phyloP scores from a whole-genome alignment of 306 rosid species.

The Malus sylvestris region DNA sequence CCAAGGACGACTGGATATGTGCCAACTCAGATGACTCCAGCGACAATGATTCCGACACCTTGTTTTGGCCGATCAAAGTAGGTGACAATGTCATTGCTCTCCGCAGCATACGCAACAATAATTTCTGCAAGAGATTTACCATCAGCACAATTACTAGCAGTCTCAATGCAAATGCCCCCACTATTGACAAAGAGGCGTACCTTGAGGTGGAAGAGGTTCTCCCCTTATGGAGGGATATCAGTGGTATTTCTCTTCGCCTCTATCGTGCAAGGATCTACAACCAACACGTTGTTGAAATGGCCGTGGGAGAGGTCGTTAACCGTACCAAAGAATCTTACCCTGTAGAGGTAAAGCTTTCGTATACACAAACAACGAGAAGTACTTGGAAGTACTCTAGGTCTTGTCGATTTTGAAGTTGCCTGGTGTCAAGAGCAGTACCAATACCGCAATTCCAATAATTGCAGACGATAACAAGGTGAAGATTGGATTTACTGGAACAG shows the following conservation, averaged over 20 bases:
- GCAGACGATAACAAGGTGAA: not conserved
- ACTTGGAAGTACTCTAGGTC: not conserved
- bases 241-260: not conserved
- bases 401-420: not conserved
- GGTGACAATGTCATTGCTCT: not conserved
- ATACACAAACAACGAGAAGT: not conserved
- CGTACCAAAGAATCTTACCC: not conserved
- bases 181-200: not conserved
- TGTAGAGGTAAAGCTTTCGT: not conserved
- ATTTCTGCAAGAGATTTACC: not conserved
- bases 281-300: not conserved
- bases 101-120: not conserved
- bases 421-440: not conserved
- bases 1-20: not conserved
- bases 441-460: not conserved
- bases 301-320: not conserved
- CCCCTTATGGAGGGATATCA: not conserved
- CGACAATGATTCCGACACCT: not conserved
- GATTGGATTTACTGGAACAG: not conserved
- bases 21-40: not conserved
- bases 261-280: not conserved
- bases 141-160: not conserved
- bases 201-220: not conserved
- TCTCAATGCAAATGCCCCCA: not conserved
- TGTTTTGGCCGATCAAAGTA: not conserved